Evolutionary conservation across 192 early-diverging fungal species (phyloP).

Genomic region (Lunasporangiospora selenospora): DNA sequence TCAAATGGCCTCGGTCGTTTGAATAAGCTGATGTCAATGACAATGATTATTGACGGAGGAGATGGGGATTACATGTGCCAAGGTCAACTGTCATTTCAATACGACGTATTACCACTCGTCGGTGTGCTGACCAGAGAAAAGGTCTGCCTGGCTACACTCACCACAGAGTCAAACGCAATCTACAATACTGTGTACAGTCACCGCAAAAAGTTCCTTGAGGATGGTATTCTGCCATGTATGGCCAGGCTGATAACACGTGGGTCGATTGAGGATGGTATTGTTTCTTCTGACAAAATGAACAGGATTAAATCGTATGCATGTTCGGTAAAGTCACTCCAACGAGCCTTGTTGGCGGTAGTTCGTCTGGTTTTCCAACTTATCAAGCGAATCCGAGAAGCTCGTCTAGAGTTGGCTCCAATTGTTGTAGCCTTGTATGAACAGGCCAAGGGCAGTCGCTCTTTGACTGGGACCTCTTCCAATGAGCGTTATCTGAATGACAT

Average conservation of each 20-base stretch:
- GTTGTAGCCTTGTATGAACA: conserved; percentile 7
- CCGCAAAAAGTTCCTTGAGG: conserved; percentile 12
- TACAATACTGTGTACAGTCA: conserved; percentile 40
- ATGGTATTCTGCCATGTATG: conserved; percentile 34
- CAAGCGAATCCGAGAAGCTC: conserved; percentile 34
- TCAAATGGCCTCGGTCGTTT: conserved; percentile 13
- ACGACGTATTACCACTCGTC: conserved; percentile 44
- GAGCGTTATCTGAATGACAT: conserved; percentile 10
- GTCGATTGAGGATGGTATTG: conserved; percentile 7
- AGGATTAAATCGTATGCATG: conserved; percentile 4
- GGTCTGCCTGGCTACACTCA: conserved; percentile 40
- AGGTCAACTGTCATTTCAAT: conserved; percentile 52
- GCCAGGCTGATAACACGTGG: conserved; percentile 23
- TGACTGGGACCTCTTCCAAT: neutral
- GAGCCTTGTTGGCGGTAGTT: conserved; percentile 37
- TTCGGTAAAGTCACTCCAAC: conserved; percentile 13
- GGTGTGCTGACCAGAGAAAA: conserved; percentile 44
- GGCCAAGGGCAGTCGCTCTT: neutral
- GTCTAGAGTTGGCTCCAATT: conserved; percentile 3
- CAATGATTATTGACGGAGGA: conserved; percentile 39
- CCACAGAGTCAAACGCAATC: conserved; percentile 27
- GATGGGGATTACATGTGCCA: neutral
- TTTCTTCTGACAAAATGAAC: neutral
- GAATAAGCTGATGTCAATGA: conserved; percentile 25
- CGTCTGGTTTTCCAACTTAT: conserved; percentile 44